These are phyloP conservation scores for Purshia tridentata DNA, from an alignment of 306 rosid genomes.

Conservation along the genomic window DNA sequence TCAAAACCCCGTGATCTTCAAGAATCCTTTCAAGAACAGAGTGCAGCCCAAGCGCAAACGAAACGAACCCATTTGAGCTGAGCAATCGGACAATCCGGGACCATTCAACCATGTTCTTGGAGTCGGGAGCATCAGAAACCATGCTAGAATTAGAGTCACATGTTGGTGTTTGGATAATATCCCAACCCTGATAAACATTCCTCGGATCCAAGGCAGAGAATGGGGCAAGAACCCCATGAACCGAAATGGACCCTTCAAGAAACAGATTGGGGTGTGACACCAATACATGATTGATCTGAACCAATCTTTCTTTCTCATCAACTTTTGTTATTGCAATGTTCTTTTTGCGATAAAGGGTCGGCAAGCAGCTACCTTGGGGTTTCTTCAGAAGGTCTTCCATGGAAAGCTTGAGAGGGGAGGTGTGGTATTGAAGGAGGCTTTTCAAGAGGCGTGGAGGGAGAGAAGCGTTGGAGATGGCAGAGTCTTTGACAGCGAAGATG, in stretches of 20 bases:
- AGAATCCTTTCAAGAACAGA: slow-evolving; percentile 57
- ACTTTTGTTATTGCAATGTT: slow-evolving; percentile 40
- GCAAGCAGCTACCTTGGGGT: slow-evolving; percentile 42
- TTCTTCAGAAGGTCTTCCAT: slow-evolving; percentile 32
- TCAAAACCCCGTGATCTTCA: slow-evolving; percentile 34
- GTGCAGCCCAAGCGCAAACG: slow-evolving; percentile 45
- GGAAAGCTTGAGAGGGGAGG: slow-evolving; percentile 32
- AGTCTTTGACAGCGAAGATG: slow-evolving; percentile 48
- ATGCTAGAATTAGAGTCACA: slow-evolving; percentile 28
- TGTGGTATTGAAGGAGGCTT: slow-evolving; percentile 55
- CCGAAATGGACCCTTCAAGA: slow-evolving; percentile 37
- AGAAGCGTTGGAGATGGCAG: slow-evolving; percentile 36
- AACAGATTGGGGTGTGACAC: slow-evolving; percentile 63
- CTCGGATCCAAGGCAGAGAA: slow-evolving; percentile 44
- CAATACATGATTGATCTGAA: slow-evolving; percentile 58
- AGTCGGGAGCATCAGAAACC: slow-evolving; percentile 22
- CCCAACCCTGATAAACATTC: slow-evolving; percentile 32
- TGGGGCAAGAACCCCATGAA: slow-evolving; percentile 67
- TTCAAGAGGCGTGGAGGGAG: slow-evolving; percentile 59
- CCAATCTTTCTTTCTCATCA: slow-evolving; percentile 15
- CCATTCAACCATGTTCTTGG: slow-evolving; percentile 46
- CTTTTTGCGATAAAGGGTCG: slow-evolving; percentile 45
- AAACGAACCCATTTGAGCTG: slow-evolving; percentile 49
- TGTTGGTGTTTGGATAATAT: slow-evolving; percentile 33
- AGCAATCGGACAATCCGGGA: slow-evolving; percentile 45